phyloP scores from a whole-genome alignment of 2,329 filamentous ascomycete genomes.

The Ceratocystis alfenasii region DNA sequence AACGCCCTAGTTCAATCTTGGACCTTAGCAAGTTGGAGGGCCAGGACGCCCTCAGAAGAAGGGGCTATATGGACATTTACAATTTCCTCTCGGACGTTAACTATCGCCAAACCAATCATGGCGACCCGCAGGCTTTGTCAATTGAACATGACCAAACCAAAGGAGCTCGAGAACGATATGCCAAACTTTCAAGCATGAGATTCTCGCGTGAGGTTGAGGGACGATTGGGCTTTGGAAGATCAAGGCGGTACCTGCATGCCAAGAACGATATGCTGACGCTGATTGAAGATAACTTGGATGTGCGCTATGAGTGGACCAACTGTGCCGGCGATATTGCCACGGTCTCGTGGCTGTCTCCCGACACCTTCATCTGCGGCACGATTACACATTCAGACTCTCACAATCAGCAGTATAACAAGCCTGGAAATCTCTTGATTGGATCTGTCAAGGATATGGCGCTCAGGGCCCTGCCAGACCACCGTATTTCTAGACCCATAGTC shows the following conservation, averaged over 20 bases:
- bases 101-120: conserved; percentile 26
- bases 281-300: conserved; percentile 41
- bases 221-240: conserved; percentile 33
- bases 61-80: conserved; percentile 29
- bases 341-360: conserved; percentile 43
- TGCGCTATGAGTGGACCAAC: conserved; percentile 45
- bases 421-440: conserved; percentile 48
- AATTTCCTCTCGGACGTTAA: conserved; percentile 32
- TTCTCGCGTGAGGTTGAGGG: conserved; percentile 40
- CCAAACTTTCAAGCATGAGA: conserved; percentile 33
- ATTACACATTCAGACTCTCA: conserved; percentile 50
- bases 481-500: conserved; percentile 43
- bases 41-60: conserved; percentile 23
- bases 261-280: conserved; percentile 35
- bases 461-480: conserved; percentile 44
- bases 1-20: conserved; percentile 12
- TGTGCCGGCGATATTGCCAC: conserved; percentile 51
- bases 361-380: conserved; percentile 49
- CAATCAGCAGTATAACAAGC: conserved; percentile 56
- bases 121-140: conserved; percentile 1
- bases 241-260: conserved; percentile 35
- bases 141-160: conserved; percentile 26
- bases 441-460: conserved; percentile 37
- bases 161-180: conserved; percentile 24
- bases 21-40: conserved; percentile 22